Base-by-base conservation (phyloP, 768 basidiomycete genomes). In the Mycena olivaceomarginata region DNA sequence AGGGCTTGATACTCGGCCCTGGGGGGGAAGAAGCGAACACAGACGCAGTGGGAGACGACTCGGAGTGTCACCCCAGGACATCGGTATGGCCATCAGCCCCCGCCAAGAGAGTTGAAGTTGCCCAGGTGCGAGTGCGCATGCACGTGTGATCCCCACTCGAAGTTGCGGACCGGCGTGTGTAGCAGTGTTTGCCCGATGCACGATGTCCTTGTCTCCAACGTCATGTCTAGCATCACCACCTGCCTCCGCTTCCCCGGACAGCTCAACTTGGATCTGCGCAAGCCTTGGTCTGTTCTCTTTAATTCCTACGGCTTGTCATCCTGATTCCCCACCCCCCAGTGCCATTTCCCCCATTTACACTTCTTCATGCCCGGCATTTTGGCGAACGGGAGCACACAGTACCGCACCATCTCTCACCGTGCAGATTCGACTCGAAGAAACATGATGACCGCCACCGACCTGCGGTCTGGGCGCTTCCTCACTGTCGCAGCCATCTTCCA, bases 211-310 rank as follows among this genome's bases (percentile, higher is more conserved):
- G 98, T 99, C 60, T 98, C 97, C n/a, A 92, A 97, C 81, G 97
- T 99, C 83, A 99, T 99, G 98, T 97, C 96, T 57, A 98, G 98
- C 87, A 96, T 99, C 84, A 99, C 98, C 9, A 99, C 98, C 75
- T 99, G 96, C 87, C 90, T 99, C 87, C 97, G 98, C 81, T 99
- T 99, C 97, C 98, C 98, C 83, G 98, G 98, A 89, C 98, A 99
- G 87, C 93, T 99, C 83, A 99, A 99, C 93, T 98, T 97, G 43
- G 98, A 99, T 85, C 91, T 99, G 72, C 92, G 98, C 85, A 99
- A 99, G 89, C 93, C 97, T 99, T 96, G 97, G 96, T 94, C 85
- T 53, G 91, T 25, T 39, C 67, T 37, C 8, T 39, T 59, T 69
- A 9, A 20, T 22, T 66, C 8, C 25, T n/a, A 9, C 45, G 60